Evolutionary conservation across 164 flowering plant species (phyloP).

Genomic region (Aristolochia fimbriata): DNA sequence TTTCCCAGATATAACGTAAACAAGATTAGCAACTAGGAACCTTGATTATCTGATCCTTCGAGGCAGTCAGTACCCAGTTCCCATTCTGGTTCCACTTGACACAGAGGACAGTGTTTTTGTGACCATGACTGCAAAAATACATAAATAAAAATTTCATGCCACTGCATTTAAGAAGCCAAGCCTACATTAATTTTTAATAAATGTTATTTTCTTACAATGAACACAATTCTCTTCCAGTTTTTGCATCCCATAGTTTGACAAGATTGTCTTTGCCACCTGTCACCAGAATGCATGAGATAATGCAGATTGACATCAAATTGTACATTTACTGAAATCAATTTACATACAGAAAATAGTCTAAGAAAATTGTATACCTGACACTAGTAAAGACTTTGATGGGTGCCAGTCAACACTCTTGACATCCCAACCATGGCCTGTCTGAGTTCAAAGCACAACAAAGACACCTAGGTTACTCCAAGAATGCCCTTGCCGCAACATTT

Average conservation of each 20-base stretch:
- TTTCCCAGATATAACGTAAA: neutral
- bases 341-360: neutral
- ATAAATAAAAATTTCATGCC: slow-evolving; percentile 1
- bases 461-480: slow-evolving; percentile 35
- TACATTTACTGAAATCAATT: neutral
- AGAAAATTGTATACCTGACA: slow-evolving; percentile 52
- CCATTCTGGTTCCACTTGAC: slow-evolving; percentile 99
- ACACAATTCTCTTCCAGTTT: slow-evolving; percentile 73
- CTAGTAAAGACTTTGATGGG: slow-evolving; percentile 90
- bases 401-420: slow-evolving; percentile 99
- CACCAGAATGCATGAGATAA: neutral
- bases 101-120: slow-evolving; percentile 89
- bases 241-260: slow-evolving; percentile 99
- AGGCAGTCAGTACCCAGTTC: slow-evolving; percentile 94
- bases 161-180: neutral
- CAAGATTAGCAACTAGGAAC: slow-evolving; percentile 17
- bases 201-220: slow-evolving; percentile 63
- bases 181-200: neutral
- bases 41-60: slow-evolving; percentile 98
- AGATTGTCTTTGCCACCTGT: slow-evolving; percentile 97
- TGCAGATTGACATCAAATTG: neutral
- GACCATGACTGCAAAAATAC: slow-evolving; percentile 74
- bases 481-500: neutral
- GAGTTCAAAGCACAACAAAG: slow-evolving; percentile 52
- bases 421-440: slow-evolving; percentile 99